phyloP scores from a whole-genome alignment of 306 rosid species.

The Pyrus communis region DNA sequence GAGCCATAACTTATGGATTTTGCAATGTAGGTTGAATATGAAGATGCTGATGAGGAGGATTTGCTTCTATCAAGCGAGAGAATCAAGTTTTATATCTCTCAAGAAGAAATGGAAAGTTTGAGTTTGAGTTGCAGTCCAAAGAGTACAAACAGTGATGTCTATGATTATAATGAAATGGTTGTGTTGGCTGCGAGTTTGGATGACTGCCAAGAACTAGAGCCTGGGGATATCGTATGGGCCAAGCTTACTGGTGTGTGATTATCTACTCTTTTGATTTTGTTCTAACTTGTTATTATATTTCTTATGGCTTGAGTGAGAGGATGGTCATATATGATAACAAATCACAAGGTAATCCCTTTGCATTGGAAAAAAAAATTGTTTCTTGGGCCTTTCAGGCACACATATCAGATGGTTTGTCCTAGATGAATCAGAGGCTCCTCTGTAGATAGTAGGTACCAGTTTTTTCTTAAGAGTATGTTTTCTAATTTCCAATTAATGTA shows the following conservation, averaged over 20 bases:
- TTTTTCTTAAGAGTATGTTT: neutral
- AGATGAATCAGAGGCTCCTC: neutral
- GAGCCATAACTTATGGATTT: neutral
- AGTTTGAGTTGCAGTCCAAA: conserved; percentile 51
- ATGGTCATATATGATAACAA: neutral
- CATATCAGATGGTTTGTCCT: neutral
- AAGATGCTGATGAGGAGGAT: conserved; percentile 73
- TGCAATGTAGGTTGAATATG: conserved; percentile 67
- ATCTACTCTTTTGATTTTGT: conserved; percentile 2
- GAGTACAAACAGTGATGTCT: conserved; percentile 46
- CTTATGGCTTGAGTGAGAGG: neutral
- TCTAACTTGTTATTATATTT: neutral
- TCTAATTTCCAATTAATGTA: too few relatives aligned
- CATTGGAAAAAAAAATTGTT: neutral
- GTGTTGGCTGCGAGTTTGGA: conserved; percentile 93
- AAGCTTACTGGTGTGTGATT: conserved; percentile 83
- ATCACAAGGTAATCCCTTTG: neutral
- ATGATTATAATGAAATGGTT: conserved; percentile 85
- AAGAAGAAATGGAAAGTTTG: conserved; percentile 67
- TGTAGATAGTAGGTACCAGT: neutral
- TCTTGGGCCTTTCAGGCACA: neutral
- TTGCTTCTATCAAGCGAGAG: conserved; percentile 68
- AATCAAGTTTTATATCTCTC: conserved; percentile 64
- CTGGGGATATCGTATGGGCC: conserved; percentile 94
- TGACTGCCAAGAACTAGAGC: conserved; percentile 75